Conservation (phyloP, 805 yeast species). For the Danielia reshetovae region DNA sequence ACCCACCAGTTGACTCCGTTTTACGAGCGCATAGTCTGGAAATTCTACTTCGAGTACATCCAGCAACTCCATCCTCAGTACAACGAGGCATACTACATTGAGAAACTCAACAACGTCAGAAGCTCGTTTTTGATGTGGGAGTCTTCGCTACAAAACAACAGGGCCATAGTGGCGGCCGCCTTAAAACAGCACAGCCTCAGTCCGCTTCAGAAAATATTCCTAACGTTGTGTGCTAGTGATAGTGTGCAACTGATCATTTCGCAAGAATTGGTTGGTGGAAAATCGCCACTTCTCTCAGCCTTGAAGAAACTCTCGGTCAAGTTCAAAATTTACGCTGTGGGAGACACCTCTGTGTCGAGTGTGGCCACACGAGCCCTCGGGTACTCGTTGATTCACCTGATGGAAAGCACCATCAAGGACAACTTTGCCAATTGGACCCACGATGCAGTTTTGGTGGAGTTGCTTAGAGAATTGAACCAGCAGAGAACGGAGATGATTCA, state of each 20-base stretch:
- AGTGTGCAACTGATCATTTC: conserved; percentile 13
- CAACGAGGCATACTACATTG: conserved; percentile 23
- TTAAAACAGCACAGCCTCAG: conserved; percentile 15
- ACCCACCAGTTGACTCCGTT: conserved; percentile 24
- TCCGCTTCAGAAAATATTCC: conserved; percentile 23
- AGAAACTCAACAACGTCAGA: conserved; percentile 17
- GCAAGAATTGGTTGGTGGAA: conserved; percentile 10
- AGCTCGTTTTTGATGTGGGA: conserved; percentile 39
- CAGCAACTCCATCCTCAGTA: conserved; percentile 5
- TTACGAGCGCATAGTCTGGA: conserved; percentile 41
- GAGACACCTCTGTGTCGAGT: neutral
- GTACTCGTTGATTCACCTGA: conserved; percentile 12
- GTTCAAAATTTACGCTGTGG: conserved; percentile 21
- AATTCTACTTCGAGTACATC: conserved; percentile 34
- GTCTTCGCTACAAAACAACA: conserved; percentile 19
- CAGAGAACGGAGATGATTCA: conserved; percentile 7
- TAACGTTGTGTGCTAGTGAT: conserved; percentile 18
- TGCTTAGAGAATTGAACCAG: conserved; percentile 3
- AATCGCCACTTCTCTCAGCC: conserved; percentile 21
- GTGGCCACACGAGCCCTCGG: conserved; percentile 12
- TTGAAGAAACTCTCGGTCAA: conserved; percentile 32
- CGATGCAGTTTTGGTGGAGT: neutral
- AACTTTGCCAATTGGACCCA: conserved; percentile 2
- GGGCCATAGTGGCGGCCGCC: conserved; percentile 9
- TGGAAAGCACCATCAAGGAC: conserved; percentile 7